phyloP scores from a whole-genome alignment of 768 basidiomycete genomes.

The Collybiopsis confluens region DNA sequence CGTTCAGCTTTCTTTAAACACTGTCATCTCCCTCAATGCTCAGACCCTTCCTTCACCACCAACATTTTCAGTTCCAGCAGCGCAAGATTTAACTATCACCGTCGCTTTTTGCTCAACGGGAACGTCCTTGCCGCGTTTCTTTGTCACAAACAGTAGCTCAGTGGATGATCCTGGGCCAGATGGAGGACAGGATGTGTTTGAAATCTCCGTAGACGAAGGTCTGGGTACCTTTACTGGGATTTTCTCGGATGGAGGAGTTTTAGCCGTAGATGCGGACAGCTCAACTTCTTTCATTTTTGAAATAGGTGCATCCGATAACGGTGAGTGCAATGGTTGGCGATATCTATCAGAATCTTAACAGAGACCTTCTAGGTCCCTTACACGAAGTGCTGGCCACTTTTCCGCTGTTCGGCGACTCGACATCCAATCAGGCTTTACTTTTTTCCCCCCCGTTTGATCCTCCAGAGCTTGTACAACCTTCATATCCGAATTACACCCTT shows the following conservation, averaged over 20 bases:
- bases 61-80: slow-evolving; percentile 36
- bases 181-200: slow-evolving; percentile 37
- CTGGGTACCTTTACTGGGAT: slow-evolving; percentile 47
- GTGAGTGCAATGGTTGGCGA: slow-evolving; percentile 18
- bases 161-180: slow-evolving; percentile 29
- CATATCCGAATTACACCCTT: slow-evolving; percentile 76
- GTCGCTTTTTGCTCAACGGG: slow-evolving; percentile 42
- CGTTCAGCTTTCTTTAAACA: slow-evolving; percentile 30
- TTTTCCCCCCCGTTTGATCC: slow-evolving; percentile 58
- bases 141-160: slow-evolving; percentile 49
- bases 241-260: slow-evolving; percentile 43
- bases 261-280: slow-evolving; percentile 39
- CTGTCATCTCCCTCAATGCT: slow-evolving; percentile 27
- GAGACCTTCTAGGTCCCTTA: slow-evolving; percentile 30
- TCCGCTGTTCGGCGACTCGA: slow-evolving; percentile 71
- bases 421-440: slow-evolving; percentile 65
- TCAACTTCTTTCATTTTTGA: slow-evolving; percentile 45
- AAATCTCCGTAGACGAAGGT: slow-evolving; percentile 46
- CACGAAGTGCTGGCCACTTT: slow-evolving; percentile 37
- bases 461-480: slow-evolving; percentile 29
- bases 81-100: slow-evolving; percentile 37
- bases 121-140: slow-evolving; percentile 44
- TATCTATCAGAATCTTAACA: background rate
- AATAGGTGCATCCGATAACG: slow-evolving; percentile 48
- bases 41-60: slow-evolving; percentile 27